Evolutionary conservation across 1,284 basidiomycete genomes (phyloP).

Genomic region (Coniferiporia weirii): DNA sequence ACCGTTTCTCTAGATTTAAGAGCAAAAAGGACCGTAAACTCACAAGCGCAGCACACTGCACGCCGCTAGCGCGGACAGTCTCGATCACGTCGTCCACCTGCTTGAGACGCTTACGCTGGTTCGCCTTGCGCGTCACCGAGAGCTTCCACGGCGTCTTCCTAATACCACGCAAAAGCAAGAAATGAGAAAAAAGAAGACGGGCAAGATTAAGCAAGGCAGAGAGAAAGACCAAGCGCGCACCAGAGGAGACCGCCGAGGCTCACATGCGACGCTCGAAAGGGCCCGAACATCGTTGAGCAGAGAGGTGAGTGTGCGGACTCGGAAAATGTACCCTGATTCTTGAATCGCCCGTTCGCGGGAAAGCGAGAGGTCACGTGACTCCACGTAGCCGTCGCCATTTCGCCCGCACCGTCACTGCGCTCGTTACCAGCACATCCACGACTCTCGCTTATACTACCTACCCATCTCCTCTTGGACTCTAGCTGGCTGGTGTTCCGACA

Average conservation of each 20-base stretch:
- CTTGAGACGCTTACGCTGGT: slow-evolving; percentile 83
- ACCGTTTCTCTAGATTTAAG: slow-evolving; percentile 1
- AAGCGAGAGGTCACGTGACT: neutral
- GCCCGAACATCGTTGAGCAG: slow-evolving; percentile 62
- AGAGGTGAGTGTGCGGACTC: neutral
- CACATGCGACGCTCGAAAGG: slow-evolving; percentile 64
- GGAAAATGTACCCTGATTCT: no score
- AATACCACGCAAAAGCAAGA: slow-evolving; percentile 5
- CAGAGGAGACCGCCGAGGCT: slow-evolving; percentile 74
- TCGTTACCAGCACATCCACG: neutral
- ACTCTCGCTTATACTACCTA: neutral
- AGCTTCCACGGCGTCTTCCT: slow-evolving; percentile 97
- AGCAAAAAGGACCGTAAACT: slow-evolving; percentile 31
- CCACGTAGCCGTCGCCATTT: neutral
- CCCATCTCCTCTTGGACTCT: neutral
- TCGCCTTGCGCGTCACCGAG: slow-evolving; percentile 86
- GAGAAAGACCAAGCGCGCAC: slow-evolving; percentile 39
- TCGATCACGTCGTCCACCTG: slow-evolving; percentile 93
- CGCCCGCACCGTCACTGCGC: neutral
- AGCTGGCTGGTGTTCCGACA: neutral
- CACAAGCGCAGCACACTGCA: slow-evolving; percentile 73
- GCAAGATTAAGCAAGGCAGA: neutral
- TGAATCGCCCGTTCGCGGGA: neutral
- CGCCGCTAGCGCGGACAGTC: slow-evolving; percentile 75
- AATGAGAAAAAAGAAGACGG: neutral